phyloP scores from a whole-genome alignment of 2,329 filamentous ascomycete species.

The Calonectria hawksworthii region DNA sequence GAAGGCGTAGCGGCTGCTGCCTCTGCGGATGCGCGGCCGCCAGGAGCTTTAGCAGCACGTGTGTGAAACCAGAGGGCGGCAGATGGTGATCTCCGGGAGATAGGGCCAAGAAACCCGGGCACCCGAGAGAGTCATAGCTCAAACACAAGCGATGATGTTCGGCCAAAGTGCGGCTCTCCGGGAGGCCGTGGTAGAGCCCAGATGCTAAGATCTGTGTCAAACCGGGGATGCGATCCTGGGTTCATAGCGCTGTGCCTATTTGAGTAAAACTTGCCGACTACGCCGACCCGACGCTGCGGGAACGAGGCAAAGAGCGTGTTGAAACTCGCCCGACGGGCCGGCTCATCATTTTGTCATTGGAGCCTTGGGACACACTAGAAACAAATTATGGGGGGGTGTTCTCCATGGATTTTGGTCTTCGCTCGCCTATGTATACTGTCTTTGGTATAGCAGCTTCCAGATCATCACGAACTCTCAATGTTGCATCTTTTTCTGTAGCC shows the following conservation, averaged over 20 bases:
- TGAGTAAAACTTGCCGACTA: neutral
- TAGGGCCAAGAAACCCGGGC: neutral
- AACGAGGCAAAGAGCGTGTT: neutral
- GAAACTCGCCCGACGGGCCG: neutral
- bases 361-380: neutral
- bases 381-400: neutral
- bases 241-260: slow-evolving; percentile 9
- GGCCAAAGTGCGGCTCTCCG: slow-evolving; percentile 1
- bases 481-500: neutral
- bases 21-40: neutral
- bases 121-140: neutral
- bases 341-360: neutral
- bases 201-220: neutral
- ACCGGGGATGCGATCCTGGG: neutral
- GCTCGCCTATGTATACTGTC: neutral
- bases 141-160: neutral
- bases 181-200: neutral
- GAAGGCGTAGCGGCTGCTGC: neutral
- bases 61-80: neutral
- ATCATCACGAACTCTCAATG: neutral
- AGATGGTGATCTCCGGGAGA: neutral
- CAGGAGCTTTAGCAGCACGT: neutral
- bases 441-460: neutral
- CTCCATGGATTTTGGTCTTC: neutral
- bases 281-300: neutral